Evolutionary conservation across 2,329 filamentous ascomycete species (phyloP).

Genomic region (Alternaria arbusti): DNA sequence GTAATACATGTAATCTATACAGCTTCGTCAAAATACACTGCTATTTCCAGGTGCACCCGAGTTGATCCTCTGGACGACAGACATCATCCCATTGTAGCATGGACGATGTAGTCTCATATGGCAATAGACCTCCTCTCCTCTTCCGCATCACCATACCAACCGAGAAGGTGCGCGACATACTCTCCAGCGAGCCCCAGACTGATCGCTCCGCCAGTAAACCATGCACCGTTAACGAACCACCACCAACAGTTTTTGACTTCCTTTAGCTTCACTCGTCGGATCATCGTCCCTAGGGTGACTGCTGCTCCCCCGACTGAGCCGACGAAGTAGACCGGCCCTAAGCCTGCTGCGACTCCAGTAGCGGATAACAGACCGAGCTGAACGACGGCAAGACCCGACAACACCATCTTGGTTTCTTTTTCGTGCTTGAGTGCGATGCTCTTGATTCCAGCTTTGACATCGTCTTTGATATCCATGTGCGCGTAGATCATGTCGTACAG

Average conservation of each 20-base stretch:
- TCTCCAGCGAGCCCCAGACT: constrained; percentile 62
- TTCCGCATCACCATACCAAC: constrained; percentile 30
- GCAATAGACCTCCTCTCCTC: not conserved
- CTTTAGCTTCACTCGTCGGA: constrained; percentile 63
- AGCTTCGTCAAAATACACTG: not conserved
- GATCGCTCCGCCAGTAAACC: constrained; percentile 67
- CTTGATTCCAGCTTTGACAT: constrained; percentile 86
- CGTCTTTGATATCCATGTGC: constrained; percentile 88
- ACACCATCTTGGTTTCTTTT: constrained; percentile 75
- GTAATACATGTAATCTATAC: not conserved
- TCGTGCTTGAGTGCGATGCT: constrained; percentile 84
- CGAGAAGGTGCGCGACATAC: constrained; percentile 50
- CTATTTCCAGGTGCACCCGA: not conserved
- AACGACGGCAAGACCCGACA: constrained; percentile 71
- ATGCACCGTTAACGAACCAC: constrained; percentile 69
- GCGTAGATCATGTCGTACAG: constrained; percentile 94
- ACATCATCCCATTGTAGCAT: accelerated
- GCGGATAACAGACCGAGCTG: constrained; percentile 74
- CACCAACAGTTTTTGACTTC: constrained; percentile 66
- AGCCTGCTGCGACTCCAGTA: constrained; percentile 68
- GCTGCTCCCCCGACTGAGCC: constrained; percentile 65
- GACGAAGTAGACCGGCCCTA: constrained; percentile 65
- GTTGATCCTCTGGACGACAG: not conserved
- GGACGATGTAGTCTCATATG: not conserved
- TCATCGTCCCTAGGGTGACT: constrained; percentile 63